Percentiles rank a stretch among this genome's conserved stretches.
These are phyloP conservation scores for Huntiella decipiens DNA, from an alignment of 2,329 filamentous ascomycete species.

Conservation along the genomic window DNA sequence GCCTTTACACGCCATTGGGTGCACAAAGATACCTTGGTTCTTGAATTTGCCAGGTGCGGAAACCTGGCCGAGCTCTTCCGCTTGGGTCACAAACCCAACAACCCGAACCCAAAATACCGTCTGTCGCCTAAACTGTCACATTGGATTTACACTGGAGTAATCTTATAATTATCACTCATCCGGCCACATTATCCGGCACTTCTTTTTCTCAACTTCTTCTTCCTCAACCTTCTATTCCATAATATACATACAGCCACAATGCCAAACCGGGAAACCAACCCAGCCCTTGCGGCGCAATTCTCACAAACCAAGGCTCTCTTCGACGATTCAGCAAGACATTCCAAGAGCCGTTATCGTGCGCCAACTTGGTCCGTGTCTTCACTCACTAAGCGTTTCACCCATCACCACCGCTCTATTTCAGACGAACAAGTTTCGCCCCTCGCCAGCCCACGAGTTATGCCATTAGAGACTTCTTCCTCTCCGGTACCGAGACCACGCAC, in stretches of 20 bases:
- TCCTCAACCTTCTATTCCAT: too few species aligned
- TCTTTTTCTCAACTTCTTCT: neutral
- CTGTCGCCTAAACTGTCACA: too few species aligned
- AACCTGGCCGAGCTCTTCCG: too few species aligned
- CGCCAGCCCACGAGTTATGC: neutral
- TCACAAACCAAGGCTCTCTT: conserved; percentile 6
- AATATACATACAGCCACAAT: neutral
- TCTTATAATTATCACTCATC: neutral
- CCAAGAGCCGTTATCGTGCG: conserved; percentile 5
- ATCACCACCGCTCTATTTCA: conserved; percentile 10
- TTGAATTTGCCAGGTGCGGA: too few species aligned
- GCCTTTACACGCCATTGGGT: too few species aligned
- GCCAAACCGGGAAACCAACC: too few species aligned
- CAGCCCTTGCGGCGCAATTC: neutral
- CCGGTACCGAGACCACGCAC: too few species aligned
- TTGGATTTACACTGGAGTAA: too few species aligned
- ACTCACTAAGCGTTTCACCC: conserved; percentile 8
- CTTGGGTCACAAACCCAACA: too few species aligned
- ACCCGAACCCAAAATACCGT: too few species aligned
- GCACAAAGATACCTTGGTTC: too few species aligned
- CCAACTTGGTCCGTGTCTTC: conserved; percentile 5
- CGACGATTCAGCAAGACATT: conserved; percentile 1
- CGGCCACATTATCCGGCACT: neutral
- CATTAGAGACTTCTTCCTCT: neutral
- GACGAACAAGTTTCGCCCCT: conserved; percentile 8